These are phyloP conservation scores for Laetiporus sulphureus DNA, from an alignment of 1,284 basidiomycete genomes.

Conservation along the genomic window DNA sequence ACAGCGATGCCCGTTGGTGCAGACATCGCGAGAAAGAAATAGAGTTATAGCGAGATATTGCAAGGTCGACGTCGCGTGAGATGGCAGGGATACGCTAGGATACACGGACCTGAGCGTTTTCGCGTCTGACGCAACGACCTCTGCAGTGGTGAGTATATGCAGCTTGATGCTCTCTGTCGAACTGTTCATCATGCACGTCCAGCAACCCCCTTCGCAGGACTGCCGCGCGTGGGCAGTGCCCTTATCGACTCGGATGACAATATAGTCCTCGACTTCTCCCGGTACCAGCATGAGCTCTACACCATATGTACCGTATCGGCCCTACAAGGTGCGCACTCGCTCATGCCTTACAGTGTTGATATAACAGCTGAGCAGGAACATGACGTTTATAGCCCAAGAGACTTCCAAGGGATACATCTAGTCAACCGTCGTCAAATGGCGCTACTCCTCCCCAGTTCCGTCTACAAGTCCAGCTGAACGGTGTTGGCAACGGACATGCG, in stretches of 20 bases:
- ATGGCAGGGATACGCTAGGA: too few species aligned
- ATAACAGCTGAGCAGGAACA: conserved; percentile 8
- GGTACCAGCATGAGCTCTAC: conserved; percentile 18
- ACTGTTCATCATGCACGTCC: too few species aligned
- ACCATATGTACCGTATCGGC: conserved; percentile 58
- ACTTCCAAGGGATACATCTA: conserved; percentile 53
- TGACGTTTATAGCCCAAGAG: conserved; percentile 51
- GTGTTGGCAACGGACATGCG: conserved; percentile 14
- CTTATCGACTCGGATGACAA: too few species aligned
- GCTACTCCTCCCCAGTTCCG: conserved; percentile 8
- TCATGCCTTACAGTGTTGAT: conserved; percentile 2
- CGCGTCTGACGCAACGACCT: too few species aligned
- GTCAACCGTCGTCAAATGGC: conserved; percentile 16
- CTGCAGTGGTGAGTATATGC: too few species aligned
- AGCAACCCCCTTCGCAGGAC: too few species aligned
- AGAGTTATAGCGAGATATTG: too few species aligned
- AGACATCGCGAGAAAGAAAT: conserved; percentile 41
- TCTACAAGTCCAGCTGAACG: conserved; percentile 6
- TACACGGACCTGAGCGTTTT: too few species aligned
- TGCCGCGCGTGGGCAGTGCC: not conserved
- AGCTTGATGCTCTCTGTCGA: too few species aligned
- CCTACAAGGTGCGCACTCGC: conserved; percentile 50
- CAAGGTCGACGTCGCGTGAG: too few species aligned
- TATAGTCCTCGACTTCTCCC: too few species aligned
- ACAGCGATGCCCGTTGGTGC: conserved; percentile 60